phyloP scores from a whole-genome alignment of 768 basidiomycete genomes.

The Naganishia randhawae region DNA sequence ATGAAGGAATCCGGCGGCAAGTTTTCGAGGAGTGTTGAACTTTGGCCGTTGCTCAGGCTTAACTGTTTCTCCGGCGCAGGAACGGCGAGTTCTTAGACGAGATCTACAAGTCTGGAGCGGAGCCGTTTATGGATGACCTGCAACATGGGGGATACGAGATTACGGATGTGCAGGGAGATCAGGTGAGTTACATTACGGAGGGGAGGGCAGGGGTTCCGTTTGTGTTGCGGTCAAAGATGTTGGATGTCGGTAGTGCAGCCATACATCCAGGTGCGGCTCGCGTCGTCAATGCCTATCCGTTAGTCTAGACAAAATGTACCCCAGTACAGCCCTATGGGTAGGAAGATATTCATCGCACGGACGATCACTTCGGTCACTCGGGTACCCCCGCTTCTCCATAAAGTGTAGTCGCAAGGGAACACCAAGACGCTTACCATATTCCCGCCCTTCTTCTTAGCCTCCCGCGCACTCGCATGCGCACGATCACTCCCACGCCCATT shows the following conservation, averaged over 20 bases:
- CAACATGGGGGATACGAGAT: slow-evolving; percentile 52
- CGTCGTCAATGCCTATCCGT: no score
- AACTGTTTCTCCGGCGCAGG: slow-evolving; percentile 36
- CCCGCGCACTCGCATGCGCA: slow-evolving; percentile 39
- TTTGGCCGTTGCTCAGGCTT: background rate
- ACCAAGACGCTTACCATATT: slow-evolving; percentile 2
- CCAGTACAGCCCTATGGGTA: no score
- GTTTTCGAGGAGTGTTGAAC: background rate
- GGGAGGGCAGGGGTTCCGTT: background rate
- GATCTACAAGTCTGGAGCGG: slow-evolving; percentile 58
- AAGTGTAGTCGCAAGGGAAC: background rate
- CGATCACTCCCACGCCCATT: slow-evolving; percentile 30
- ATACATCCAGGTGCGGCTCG: no score
- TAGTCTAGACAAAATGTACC: no score
- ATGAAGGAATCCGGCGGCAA: slow-evolving; percentile 63
- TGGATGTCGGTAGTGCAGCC: no score
- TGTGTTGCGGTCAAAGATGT: no score
- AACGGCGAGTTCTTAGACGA: slow-evolving; percentile 74
- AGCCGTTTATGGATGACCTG: slow-evolving; percentile 65
- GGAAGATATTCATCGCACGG: no score
- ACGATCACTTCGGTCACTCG: no score
- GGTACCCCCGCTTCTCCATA: no score
- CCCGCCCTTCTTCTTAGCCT: slow-evolving; percentile 35
- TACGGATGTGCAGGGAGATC: slow-evolving; percentile 12
- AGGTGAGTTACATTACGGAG: background rate